Evolutionary conservation across 148 eudicot species (phyloP), one percentile per base, ranked within the genome.

Genomic region (Rhododendron simsii): DNA sequence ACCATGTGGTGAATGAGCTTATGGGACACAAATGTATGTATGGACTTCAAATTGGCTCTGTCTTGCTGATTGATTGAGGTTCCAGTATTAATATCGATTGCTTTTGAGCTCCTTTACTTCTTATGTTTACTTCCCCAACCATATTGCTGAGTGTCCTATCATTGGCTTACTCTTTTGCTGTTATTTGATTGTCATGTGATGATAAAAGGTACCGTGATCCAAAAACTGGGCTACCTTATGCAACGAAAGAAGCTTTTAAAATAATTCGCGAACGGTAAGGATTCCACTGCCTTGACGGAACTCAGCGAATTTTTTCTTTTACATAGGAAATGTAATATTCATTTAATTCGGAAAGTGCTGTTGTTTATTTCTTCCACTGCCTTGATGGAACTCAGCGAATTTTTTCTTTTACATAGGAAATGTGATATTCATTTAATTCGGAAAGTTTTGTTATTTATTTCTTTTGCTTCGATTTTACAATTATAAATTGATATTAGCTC

Each of bases 171-270:
- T 39, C 69, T 82, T 61, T 15, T 18, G 3, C 30, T 45, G 26
- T 67, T 67, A 18, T 48, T 84, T 48, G 47, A 48, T 84, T 84
- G 13, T 84, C 79, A 11, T 71, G 39, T 73, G 61, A 4, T 83
- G 78, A 81, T 82, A 28, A 78, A 55, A 96, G 99, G 92, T 94
- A 97, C 85, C 95, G 96, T 77, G 99, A 97, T 91, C 98, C 99
- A 74, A 93, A 91, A 90, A 94, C 98, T 73, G 99, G 99, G 80
- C 89, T 94, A 75, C 98, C 98, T 84, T 97, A 94, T 89, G 98
- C 99, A 80, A 97, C 92, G 30, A 95, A 94, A 87, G 99, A 97
- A 91, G 99, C 99, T 78, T 97, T 97, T 87, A 90, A 89, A 86
- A 85, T 90, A 81, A 88, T 97, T 73, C 98, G 98, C 71, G 89